These are phyloP conservation scores for Furcasterigmium furcatum DNA, from an alignment of 2,329 filamentous ascomycete genomes.

Conservation along the genomic window DNA sequence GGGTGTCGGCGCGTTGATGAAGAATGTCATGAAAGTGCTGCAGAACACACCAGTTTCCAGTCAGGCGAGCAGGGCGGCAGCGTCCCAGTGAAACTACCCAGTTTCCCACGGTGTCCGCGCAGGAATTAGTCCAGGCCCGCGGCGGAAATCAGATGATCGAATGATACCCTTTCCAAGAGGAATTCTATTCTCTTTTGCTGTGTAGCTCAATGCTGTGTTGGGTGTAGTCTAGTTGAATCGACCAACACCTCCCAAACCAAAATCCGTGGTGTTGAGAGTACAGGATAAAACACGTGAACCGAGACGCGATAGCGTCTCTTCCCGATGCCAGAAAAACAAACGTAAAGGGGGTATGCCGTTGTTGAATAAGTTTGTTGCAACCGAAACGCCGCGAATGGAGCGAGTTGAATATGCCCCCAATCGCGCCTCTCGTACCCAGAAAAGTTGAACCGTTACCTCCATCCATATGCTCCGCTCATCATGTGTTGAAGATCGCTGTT, in stretches of 20 bases:
- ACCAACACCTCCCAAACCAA: slow-evolving; percentile 5
- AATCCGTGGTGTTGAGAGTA: slow-evolving; percentile 26
- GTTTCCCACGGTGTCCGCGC: neutral
- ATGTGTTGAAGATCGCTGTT: neutral
- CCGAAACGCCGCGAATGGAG: slow-evolving; percentile 10
- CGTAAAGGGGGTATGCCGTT: slow-evolving; percentile 8
- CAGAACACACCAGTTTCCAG: slow-evolving; percentile 36
- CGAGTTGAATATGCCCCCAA: slow-evolving; percentile 10
- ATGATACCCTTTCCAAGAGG: slow-evolving; percentile 4
- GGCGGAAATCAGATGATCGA: neutral
- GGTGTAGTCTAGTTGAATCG: slow-evolving; percentile 25
- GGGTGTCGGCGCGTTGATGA: slow-evolving; percentile 71
- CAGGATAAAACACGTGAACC: slow-evolving; percentile 22
- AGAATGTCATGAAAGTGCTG: slow-evolving; percentile 76
- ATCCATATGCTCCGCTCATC: neutral
- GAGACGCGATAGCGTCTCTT: neutral
- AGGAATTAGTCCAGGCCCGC: neutral
- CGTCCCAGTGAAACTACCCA: too few species aligned
- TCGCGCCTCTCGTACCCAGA: neutral
- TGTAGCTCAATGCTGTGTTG: neutral
- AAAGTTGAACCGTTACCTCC: neutral
- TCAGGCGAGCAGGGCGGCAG: too few species aligned
- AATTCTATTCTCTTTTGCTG: neutral
- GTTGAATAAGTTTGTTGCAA: slow-evolving; percentile 12
- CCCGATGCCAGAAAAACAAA: too few species aligned